Conservation (phyloP, 2,329 filamentous ascomycete genomes). For the Talaromyces sp. region DNA sequence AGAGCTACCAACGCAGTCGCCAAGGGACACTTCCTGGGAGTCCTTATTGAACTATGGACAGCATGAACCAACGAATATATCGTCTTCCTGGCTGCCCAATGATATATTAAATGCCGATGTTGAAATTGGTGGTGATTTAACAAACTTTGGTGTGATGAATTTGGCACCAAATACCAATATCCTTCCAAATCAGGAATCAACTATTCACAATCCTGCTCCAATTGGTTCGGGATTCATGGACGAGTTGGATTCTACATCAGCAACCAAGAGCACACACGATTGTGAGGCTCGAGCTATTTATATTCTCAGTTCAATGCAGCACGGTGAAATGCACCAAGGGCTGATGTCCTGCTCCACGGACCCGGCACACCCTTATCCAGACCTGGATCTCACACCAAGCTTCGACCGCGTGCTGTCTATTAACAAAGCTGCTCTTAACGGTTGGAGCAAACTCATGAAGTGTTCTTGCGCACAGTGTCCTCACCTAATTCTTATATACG, state of each 20-base stretch:
- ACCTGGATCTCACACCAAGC: not conserved
- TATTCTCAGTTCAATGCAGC: constrained; percentile 4
- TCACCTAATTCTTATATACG: not conserved
- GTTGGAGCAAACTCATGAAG: not conserved
- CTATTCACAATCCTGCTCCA: not conserved
- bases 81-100: not conserved
- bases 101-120: not conserved
- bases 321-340: constrained; percentile 1
- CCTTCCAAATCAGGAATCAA: not conserved
- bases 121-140: not conserved
- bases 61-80: not conserved
- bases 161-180: not conserved
- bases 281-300: constrained; percentile 4
- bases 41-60: not conserved
- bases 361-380: not conserved
- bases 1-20: not conserved
- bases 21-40: not conserved
- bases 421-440: constrained; percentile 1
- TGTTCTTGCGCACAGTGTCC: constrained; percentile 5
- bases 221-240: not conserved
- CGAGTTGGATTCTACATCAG: not conserved
- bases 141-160: not conserved
- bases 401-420: constrained; percentile 1
- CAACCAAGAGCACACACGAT: not conserved
- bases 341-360: not conserved